These are phyloP conservation scores for Suhomyces wounanorum DNA, from an alignment of 1,139 yeast genomes.

Conservation along the genomic window DNA sequence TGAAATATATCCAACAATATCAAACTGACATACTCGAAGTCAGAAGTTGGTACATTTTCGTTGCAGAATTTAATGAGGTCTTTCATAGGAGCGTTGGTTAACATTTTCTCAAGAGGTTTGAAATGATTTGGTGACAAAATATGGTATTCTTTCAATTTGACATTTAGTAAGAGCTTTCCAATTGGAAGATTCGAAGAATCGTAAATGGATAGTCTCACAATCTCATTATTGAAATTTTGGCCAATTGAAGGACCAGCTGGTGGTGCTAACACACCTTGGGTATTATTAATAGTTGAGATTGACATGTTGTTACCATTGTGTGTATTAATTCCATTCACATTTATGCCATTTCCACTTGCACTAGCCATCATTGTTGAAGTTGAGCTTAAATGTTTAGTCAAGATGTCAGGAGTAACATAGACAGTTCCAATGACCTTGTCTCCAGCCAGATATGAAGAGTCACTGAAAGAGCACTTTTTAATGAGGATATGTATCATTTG, in stretches of 20 bases:
- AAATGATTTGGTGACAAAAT: slow-evolving; percentile 62
- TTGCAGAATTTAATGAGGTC: slow-evolving; percentile 52
- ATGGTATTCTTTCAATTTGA: slow-evolving; percentile 56
- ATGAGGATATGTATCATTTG: slow-evolving; percentile 55
- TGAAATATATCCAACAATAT: slow-evolving; percentile 67
- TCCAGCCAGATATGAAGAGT: slow-evolving; percentile 24
- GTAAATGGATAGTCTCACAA: slow-evolving; percentile 45
- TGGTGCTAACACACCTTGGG: not conserved
- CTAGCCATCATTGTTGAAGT: slow-evolving; percentile 40
- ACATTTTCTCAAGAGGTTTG: slow-evolving; percentile 60
- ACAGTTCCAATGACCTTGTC: slow-evolving; percentile 56
- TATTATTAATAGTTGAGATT: slow-evolving; percentile 13
- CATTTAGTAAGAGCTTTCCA: slow-evolving; percentile 61
- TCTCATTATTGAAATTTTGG: slow-evolving; percentile 28
- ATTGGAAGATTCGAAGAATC: slow-evolving; percentile 48
- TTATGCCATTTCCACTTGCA: slow-evolving; percentile 31
- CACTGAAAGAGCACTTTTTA: slow-evolving; percentile 36
- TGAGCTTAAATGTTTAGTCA: slow-evolving; percentile 38
- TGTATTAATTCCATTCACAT: slow-evolving; percentile 23
- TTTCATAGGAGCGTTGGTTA: slow-evolving; percentile 51
- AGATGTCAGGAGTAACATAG: slow-evolving; percentile 55
- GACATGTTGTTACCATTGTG: slow-evolving; percentile 13
- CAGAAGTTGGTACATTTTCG: slow-evolving; percentile 43
- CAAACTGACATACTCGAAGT: slow-evolving; percentile 55
- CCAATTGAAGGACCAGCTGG: slow-evolving; percentile 1